These are phyloP conservation scores for Penicillium aurantiogriseum DNA, from an alignment of 2,329 filamentous ascomycete genomes.

Conservation along the genomic window DNA sequence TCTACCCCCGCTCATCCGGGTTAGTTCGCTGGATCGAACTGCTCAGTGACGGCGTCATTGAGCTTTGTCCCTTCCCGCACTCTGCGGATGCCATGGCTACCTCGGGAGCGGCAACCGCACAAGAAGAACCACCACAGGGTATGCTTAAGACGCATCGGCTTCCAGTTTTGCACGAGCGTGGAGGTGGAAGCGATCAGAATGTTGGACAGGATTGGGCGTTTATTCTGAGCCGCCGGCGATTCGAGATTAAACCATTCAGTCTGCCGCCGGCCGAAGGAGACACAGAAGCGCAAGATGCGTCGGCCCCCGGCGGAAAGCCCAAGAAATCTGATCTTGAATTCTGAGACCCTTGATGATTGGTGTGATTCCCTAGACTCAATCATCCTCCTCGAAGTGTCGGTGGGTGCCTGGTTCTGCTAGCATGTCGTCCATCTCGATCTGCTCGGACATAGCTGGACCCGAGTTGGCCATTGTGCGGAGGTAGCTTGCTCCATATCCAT, in stretches of 20 bases:
- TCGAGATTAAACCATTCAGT: conserved; percentile 84
- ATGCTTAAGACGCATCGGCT: conserved; percentile 79
- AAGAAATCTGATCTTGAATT: conserved; percentile 74
- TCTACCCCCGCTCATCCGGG: conserved; percentile 73
- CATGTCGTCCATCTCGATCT: conserved; percentile 64
- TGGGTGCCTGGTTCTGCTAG: conserved; percentile 43
- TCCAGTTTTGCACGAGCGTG: conserved; percentile 83
- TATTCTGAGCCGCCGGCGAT: conserved; percentile 76
- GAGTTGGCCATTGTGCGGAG: conserved; percentile 56
- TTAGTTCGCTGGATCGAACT: conserved; percentile 83
- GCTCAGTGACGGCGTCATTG: conserved; percentile 79
- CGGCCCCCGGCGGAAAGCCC: conserved; percentile 46
- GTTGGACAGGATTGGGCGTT: conserved; percentile 87
- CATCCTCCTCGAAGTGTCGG: conserved; percentile 31
- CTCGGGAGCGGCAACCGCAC: conserved; percentile 54
- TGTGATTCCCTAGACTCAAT: conserved; percentile 22
- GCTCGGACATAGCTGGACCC: conserved; percentile 56
- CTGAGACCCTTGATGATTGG: conserved; percentile 8
- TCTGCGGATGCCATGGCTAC: conserved; percentile 52
- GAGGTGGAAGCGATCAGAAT: conserved; percentile 70
- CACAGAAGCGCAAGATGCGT: conserved; percentile 57
- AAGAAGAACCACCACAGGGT: conserved; percentile 78
- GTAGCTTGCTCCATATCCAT: conserved; percentile 56
- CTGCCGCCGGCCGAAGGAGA: conserved; percentile 83
- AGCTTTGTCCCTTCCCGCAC: conserved; percentile 73